Base-by-base conservation (phyloP, 1,139 yeast species). In the Yamadazyma trypodendri region DNA sequence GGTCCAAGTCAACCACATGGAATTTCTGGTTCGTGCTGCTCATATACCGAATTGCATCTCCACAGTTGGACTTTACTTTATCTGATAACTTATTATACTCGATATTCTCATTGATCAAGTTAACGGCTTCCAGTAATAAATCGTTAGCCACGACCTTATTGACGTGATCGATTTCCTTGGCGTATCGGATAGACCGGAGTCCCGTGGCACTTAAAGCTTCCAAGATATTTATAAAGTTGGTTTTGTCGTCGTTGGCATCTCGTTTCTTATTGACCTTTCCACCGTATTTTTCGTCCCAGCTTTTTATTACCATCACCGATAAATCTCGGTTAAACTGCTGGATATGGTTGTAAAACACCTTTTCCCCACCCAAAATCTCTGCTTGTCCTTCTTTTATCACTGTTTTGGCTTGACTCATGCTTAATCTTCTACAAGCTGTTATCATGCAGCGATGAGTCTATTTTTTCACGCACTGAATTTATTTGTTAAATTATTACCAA, bases 181-280 rank as follows among this genome's bases (percentile, higher is more conserved):
- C 96, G 54, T 92, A 92, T 42, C 99, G 72, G 40, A 94, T 83
- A 2, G 97, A 96, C 40, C 99, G 75, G 34, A 92, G 70, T 0
- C 99, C 99, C 0, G 97, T 84, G 0, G 99, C 99, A 37, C 95
- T 84, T 12, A 92, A 69, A 0, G 97, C 97, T 55, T 92, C 99
- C 32, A 90, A 64, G 14, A 92, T 79, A 31, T 77, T 77, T 38
- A 87, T 77, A 44, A 51, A 47, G 50, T 54, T 51, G 45, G 50
- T 53, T 41, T 46, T 52, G 25, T 48, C 51, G 25, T 39, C 45
- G 31, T 40, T 49, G 17, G 43, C 52, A 34, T 48, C 41, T 46
- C 56, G 38, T 32, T 46, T 37, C 54, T 55, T 41, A 43, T 55
- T 45, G 24, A 40, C 31, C 45, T 50, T 39, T 47, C 55, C 45